Percentiles rank a stretch among this genome's conserved stretches.
These are phyloP conservation scores for Gastrodia elata DNA, from an alignment of 106 monocot genomes.

Conservation along the genomic window DNA sequence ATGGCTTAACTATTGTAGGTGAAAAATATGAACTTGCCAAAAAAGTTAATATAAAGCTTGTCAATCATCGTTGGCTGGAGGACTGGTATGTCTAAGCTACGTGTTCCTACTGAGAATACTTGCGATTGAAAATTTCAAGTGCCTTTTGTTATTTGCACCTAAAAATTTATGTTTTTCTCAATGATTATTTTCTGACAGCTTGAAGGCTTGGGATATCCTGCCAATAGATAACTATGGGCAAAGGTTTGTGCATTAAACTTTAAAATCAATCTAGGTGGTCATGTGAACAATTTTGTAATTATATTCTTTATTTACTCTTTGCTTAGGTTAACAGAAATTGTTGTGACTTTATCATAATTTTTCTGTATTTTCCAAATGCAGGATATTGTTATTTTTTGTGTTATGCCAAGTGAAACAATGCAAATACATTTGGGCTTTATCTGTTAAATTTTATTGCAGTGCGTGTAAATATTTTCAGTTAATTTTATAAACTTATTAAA, in stretches of 20 bases:
- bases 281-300: background rate
- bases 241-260: conserved; percentile 32
- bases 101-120: background rate
- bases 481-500: too few species aligned
- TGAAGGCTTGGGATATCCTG: conserved; percentile 75
- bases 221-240: conserved; percentile 59
- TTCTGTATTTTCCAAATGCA: background rate
- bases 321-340: background rate
- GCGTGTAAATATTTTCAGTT: too few species aligned
- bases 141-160: background rate
- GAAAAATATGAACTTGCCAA: conserved; percentile 92
- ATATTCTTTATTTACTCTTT: background rate
- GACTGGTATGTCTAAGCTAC: conserved; percentile 49
- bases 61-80: conserved; percentile 91
- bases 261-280: background rate
- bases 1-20: conserved; percentile 31
- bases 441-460: too few species aligned
- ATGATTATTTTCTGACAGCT: conserved; percentile 36
- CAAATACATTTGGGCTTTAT: background rate
- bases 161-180: conserved; percentile 1
- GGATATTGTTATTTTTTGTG: background rate
- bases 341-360: background rate
- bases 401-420: background rate
- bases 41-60: conserved; percentile 91
- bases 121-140: background rate